These are phyloP conservation scores for Amanita muscaria DNA, from an alignment of 768 basidiomycete species.

Conservation along the genomic window DNA sequence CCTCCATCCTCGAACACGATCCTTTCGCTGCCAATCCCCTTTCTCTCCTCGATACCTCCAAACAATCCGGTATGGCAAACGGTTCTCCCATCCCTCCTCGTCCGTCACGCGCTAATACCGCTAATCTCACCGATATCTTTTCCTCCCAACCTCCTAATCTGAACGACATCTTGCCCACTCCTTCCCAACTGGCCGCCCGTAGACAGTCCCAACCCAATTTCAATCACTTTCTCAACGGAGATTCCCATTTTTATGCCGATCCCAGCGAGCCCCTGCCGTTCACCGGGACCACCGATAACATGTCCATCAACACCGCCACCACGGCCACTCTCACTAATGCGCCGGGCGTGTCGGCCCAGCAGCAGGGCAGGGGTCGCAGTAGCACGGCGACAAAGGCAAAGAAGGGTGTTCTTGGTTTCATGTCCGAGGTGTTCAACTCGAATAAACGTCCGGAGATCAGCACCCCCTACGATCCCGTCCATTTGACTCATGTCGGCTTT, in stretches of 20 bases:
- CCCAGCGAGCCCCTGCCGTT: conserved; percentile 33
- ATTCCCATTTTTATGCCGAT: conserved; percentile 33
- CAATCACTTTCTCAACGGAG: conserved; percentile 25
- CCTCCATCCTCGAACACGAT: conserved; percentile 41
- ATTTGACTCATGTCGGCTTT: conserved; percentile 98
- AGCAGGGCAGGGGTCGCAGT: conserved; percentile 35
- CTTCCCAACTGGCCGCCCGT: conserved; percentile 32
- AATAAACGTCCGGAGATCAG: conserved; percentile 86
- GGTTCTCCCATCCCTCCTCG: conserved; percentile 58
- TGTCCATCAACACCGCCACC: conserved; percentile 14
- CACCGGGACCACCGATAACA: conserved; percentile 23
- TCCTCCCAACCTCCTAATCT: conserved; percentile 38
- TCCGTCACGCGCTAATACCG: conserved; percentile 80
- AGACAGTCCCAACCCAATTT: conserved; percentile 40
- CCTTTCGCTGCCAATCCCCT: conserved; percentile 42
- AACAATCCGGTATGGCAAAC: conserved; percentile 28
- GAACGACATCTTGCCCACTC: conserved; percentile 57
- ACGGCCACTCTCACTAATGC: conserved; percentile 14
- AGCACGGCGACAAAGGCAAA: conserved; percentile 37
- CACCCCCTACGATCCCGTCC: conserved; percentile 97
- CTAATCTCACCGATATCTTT: conserved; percentile 69
- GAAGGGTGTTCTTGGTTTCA: conserved; percentile 71
- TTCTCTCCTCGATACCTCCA: conserved; percentile 19
- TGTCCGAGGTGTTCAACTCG: conserved; percentile 58
- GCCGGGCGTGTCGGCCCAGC: conserved; percentile 13